A percentile compares a stretch with the other conserved stretches of the same genome.
Conservation (phyloP, 2,329 filamentous ascomycete species). For the Calonectria pteridis region DNA sequence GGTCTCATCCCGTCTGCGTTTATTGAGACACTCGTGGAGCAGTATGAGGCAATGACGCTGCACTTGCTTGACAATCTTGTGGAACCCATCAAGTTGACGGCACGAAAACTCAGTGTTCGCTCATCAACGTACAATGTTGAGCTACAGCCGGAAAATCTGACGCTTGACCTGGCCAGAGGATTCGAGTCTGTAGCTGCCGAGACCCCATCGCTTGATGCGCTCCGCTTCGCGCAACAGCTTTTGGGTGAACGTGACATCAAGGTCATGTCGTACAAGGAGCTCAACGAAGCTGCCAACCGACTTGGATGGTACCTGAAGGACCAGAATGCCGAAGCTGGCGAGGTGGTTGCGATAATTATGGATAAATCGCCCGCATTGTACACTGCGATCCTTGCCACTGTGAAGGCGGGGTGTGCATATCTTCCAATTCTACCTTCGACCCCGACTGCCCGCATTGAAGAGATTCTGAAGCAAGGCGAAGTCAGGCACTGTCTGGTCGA, state of each 20-base stretch:
- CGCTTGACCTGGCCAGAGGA: conserved; percentile 60
- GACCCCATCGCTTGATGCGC: conserved; percentile 68
- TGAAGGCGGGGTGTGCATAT: conserved; percentile 83
- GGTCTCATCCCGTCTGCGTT: conserved; percentile 66
- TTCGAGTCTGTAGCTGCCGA: conserved; percentile 66
- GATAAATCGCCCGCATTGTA: conserved; percentile 83
- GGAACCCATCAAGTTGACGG: conserved; percentile 25
- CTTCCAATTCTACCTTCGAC: conserved; percentile 83
- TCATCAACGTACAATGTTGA: conserved; percentile 64
- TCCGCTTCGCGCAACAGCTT: conserved; percentile 70
- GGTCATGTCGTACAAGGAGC: conserved; percentile 70
- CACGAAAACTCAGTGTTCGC: conserved; percentile 43
- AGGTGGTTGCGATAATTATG: conserved; percentile 80
- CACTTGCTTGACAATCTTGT: conserved; percentile 46
- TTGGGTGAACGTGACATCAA: conserved; percentile 45
- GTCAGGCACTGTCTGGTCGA: conserved; percentile 62
- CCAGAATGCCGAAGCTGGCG: conserved; percentile 61
- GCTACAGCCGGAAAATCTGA: conserved; percentile 48
- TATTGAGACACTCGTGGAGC: conserved; percentile 67
- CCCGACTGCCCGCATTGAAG: conserved; percentile 69
- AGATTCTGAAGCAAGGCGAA: conserved; percentile 73
- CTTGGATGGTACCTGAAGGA: conserved; percentile 68
- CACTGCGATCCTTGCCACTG: conserved; percentile 76
- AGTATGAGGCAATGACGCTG: conserved; percentile 67
- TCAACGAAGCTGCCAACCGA: conserved; percentile 74